Evolutionary conservation across 495 filamentous ascomycete genomes (phyloP).

Genomic region (Xylaria scruposa): DNA sequence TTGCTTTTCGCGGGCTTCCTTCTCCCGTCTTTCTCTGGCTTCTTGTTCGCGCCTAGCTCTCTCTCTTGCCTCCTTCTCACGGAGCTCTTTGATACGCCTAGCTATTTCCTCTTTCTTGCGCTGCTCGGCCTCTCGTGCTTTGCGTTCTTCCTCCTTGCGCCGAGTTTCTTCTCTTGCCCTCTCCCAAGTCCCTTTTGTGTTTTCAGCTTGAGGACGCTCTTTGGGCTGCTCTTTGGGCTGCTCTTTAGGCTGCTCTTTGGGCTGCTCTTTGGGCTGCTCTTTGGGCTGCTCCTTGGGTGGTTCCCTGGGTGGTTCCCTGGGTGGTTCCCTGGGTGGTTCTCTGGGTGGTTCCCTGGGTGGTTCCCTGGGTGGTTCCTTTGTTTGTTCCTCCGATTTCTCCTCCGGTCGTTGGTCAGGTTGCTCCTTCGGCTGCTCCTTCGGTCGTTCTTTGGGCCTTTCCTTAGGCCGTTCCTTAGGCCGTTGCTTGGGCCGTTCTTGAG

Average conservation of each 20-base stretch:
- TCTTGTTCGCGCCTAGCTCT: slow-evolving; percentile 60
- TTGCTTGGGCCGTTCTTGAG: neutral
- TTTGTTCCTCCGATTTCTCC: too few relatives aligned
- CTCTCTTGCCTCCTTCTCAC: slow-evolving; percentile 69
- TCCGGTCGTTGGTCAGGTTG: too few relatives aligned
- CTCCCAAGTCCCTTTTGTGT: slow-evolving; percentile 66
- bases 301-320: neutral
- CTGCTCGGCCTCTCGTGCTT: slow-evolving; percentile 55
- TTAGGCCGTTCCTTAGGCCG: slow-evolving; percentile 24
- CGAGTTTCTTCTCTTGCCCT: slow-evolving; percentile 73
- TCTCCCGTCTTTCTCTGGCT: slow-evolving; percentile 41
- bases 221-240: neutral
- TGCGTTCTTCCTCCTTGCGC: slow-evolving; percentile 66
- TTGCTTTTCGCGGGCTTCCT: slow-evolving; percentile 47
- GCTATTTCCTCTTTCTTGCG: slow-evolving; percentile 58
- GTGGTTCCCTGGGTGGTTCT: slow-evolving; percentile 22
- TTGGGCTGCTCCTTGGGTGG: slow-evolving; percentile 26
- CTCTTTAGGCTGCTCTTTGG: slow-evolving; percentile 1
- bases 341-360: slow-evolving; percentile 12
- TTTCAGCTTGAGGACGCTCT: slow-evolving; percentile 23
- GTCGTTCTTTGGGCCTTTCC: slow-evolving; percentile 10
- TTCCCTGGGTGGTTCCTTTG: neutral
- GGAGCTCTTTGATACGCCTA: slow-evolving; percentile 58
- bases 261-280: slow-evolving; percentile 28
- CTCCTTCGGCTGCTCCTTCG: neutral